Evolutionary conservation across 2,329 filamentous ascomycete species (phyloP).

Genomic region (Fusarium newnesense): DNA sequence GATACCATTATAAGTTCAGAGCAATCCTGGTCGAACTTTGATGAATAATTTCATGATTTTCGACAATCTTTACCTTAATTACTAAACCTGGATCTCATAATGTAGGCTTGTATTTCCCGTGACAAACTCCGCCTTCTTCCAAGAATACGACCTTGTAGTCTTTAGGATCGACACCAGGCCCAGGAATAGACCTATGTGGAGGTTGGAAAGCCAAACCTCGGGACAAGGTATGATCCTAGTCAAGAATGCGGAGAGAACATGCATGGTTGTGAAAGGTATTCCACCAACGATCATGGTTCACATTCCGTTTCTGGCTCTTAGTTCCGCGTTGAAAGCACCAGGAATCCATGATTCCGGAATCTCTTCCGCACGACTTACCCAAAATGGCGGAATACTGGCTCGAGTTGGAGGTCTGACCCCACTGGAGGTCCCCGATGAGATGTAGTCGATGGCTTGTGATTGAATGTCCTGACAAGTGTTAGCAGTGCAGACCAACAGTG

Average conservation of each 20-base stretch:
- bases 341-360: neutral
- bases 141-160: neutral
- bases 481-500: neutral
- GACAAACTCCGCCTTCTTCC: neutral
- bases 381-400: neutral
- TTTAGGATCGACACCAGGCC: neutral
- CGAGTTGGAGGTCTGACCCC: slow-evolving; percentile 20
- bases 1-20: neutral
- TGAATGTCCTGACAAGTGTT: slow-evolving; percentile 2
- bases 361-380: neutral
- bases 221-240: neutral
- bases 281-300: neutral
- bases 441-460: slow-evolving; percentile 36
- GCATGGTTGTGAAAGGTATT: neutral
- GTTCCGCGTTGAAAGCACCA: neutral
- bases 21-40: neutral
- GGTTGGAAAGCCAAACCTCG: neutral
- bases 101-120: neutral
- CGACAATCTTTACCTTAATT: neutral
- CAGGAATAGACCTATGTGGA: neutral
- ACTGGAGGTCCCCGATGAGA: slow-evolving; percentile 22
- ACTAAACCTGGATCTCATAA: neutral
- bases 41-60: neutral
- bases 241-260: neutral
- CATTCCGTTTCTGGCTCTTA: neutral